Conservation (phyloP, 148 eudicot species). For the Dysphania ambrosioides region DNA sequence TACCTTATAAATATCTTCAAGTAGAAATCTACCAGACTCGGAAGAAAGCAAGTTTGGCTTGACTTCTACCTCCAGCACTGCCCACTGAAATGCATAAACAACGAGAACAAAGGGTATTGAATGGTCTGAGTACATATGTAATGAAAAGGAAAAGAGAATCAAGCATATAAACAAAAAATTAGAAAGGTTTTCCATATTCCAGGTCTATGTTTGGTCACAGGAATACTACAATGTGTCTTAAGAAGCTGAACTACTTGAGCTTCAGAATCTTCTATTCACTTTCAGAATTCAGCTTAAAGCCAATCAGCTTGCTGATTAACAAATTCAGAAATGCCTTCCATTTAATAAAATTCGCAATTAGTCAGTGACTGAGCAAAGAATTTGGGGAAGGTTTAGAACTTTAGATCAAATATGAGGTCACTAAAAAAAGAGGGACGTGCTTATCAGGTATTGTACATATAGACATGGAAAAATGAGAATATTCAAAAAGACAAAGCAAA, state of each 20-base stretch:
- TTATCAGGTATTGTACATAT: too few species aligned
- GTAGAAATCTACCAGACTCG: conserved; percentile 44
- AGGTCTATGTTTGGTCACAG: background rate
- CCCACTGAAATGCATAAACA: conserved; percentile 45
- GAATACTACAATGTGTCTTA: background rate
- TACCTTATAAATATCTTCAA: conserved; percentile 61
- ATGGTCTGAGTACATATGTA: background rate
- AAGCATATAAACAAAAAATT: background rate
- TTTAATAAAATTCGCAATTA: background rate
- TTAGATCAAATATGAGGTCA: too few species aligned
- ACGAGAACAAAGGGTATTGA: background rate
- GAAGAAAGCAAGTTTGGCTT: conserved; percentile 68
- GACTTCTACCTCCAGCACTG: conserved; percentile 53
- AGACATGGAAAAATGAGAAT: too few species aligned
- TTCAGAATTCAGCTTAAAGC: background rate
- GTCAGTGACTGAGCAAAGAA: background rate
- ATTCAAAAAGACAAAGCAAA: too few species aligned
- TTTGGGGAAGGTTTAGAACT: too few species aligned
- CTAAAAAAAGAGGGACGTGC: too few species aligned
- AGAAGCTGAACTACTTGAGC: background rate
- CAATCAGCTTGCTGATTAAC: too few species aligned
- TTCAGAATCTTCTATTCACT: background rate
- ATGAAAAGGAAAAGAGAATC: background rate
- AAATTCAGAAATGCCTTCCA: background rate
- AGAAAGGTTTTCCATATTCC: background rate